A percentile compares a stretch with the other conserved stretches of the same genome.
phyloP scores from a whole-genome alignment of 2,329 filamentous ascomycete genomes.

The Alternaria incomplexa region DNA sequence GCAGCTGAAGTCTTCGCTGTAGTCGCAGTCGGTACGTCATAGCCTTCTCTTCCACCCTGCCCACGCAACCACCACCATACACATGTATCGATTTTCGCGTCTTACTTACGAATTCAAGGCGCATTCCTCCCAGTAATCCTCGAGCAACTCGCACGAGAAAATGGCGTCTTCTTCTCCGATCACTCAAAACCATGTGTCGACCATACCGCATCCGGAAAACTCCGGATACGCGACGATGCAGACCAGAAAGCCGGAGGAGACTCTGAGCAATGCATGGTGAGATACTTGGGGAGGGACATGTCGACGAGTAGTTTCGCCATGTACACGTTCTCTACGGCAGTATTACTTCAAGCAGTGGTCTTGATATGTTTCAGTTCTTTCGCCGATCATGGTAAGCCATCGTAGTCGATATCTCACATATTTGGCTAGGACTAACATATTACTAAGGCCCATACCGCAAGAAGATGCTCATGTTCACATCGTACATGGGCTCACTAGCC shows the following conservation, averaged over 20 bases:
- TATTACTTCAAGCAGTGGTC: constrained; percentile 82
- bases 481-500: constrained; percentile 74
- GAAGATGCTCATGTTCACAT: constrained; percentile 79
- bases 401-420: not conserved
- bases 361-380: constrained; percentile 93
- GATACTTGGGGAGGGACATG: constrained; percentile 77
- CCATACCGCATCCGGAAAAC: constrained; percentile 55
- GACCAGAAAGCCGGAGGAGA: constrained; percentile 21
- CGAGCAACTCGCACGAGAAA: constrained; percentile 87
- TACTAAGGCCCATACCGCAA: constrained; percentile 70
- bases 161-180: constrained; percentile 81
- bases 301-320: constrained; percentile 94
- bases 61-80: not conserved
- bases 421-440: not conserved
- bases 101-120: constrained; percentile 56
- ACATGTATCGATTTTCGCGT: not conserved
- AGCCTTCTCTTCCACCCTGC: not conserved
- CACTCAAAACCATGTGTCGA: constrained; percentile 73
- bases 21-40: constrained; percentile 73
- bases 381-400: constrained; percentile 79
- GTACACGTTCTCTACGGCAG: constrained; percentile 92
- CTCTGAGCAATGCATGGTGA: constrained; percentile 73
- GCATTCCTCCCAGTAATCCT: constrained; percentile 93
- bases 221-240: constrained; percentile 14
- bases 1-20: constrained; percentile 93